phyloP scores from a whole-genome alignment of 2,329 filamentous ascomycete species.

The Ceratocystis albifundus region DNA sequence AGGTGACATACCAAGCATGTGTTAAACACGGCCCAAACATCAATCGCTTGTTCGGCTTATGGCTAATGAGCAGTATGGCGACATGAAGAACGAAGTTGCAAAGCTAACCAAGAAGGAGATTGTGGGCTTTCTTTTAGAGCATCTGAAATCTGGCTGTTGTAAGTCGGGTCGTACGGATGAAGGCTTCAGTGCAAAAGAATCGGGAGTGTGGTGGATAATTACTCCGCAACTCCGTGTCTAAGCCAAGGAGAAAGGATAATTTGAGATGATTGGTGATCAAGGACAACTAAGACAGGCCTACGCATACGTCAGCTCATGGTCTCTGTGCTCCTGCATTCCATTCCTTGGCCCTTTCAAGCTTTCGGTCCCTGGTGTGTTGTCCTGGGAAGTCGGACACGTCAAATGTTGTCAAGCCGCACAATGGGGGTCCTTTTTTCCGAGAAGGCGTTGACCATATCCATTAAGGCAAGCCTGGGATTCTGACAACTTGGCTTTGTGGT shows the following conservation, averaged over 20 bases:
- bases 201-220: neutral
- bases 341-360: neutral
- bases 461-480: neutral
- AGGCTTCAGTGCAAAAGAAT: too few relatives aligned
- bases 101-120: neutral
- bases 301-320: neutral
- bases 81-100: neutral
- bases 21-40: neutral
- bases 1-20: neutral
- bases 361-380: neutral
- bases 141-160: too few relatives aligned
- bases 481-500: neutral
- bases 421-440: neutral
- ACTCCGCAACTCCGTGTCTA: neutral
- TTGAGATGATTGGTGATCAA: neutral
- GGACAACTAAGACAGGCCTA: neutral
- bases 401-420: neutral
- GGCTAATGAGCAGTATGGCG: neutral
- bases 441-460: neutral
- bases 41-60: neutral
- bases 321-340: neutral
- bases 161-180: too few relatives aligned
- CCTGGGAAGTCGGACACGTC: neutral
- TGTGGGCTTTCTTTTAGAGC: too few relatives aligned
- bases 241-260: neutral